Evolutionary conservation across 306 rosid species (phyloP), one percentile per base, ranked within the genome.

Genomic region (Chamaecrista fasciculata): DNA sequence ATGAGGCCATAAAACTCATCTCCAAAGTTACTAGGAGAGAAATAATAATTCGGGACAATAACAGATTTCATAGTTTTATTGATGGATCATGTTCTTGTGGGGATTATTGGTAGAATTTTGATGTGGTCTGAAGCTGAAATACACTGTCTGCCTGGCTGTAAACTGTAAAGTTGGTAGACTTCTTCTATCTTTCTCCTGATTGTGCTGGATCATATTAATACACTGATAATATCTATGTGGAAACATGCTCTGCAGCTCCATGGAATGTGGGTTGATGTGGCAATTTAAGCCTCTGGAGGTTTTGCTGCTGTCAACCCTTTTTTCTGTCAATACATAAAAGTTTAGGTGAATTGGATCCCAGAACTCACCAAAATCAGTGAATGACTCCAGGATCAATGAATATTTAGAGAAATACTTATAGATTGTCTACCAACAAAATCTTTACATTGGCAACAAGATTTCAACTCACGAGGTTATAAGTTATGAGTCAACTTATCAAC

Each of bases 21-120:
- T 82, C 96, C 2, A 83, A 75, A 81, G 80, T 83, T 62, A 80
- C 90, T 2, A 64, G 78, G 31, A 85, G 91, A 76, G 84, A 81
- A 78, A 81, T 89, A 58, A 72, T 81, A 29, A 56, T 86, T 37
- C 71, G 93, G 70, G 93, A 89, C 33, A 86, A 81, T 60, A 89
- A 89, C 67, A 74, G 92, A 40, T 90, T 87, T 52, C 95, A 87
- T 76, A 44, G 72, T 55, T 87, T 90, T 50, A 73, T 73, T 25
- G 76, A 83, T 7, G 94, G 96, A 15, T 73, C 76, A 47, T 85
- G 91, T 82, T 85, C 94, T 48, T 87, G 94, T 69, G 79, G 82
- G 29, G 92, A 82, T 67, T 89, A 86, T 81, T 89, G 96, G 96
- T 89, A 48, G 80, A 67, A 20, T 20, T 18, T 25, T 23, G 69